phyloP scores from a whole-genome alignment of 2,329 filamentous ascomycete genomes.

The Fusarium odoratissimum region DNA sequence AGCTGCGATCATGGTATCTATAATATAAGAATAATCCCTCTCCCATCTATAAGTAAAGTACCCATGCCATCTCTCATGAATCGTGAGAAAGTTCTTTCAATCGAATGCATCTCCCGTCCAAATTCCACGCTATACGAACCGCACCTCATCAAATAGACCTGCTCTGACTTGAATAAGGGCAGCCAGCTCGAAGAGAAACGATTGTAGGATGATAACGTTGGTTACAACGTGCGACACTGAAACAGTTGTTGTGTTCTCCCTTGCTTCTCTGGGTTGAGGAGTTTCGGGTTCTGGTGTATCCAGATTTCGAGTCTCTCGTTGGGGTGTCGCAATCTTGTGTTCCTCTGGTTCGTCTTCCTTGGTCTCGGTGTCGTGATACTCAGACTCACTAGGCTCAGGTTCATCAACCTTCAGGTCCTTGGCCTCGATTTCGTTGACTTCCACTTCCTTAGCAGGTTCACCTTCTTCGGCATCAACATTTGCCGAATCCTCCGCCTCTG shows the following conservation, averaged over 20 bases:
- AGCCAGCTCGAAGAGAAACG: slow-evolving; percentile 81
- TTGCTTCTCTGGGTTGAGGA: slow-evolving; percentile 29
- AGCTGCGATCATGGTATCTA: slow-evolving; percentile 22
- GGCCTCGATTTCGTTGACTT: not conserved
- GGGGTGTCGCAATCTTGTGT: slow-evolving; percentile 11
- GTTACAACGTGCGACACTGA: slow-evolving; percentile 83
- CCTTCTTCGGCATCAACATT: not conserved
- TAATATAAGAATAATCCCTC: slow-evolving; percentile 17
- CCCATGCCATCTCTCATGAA: slow-evolving; percentile 41
- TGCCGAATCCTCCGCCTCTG: not conserved
- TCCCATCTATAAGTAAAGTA: slow-evolving; percentile 32
- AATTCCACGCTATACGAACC: slow-evolving; percentile 57
- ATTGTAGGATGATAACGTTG: slow-evolving; percentile 82
- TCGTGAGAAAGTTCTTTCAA: slow-evolving; percentile 36
- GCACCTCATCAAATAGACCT: slow-evolving; percentile 80
- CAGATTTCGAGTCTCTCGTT: slow-evolving; percentile 10
- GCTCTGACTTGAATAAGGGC: slow-evolving; percentile 80
- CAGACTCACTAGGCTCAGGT: not conserved
- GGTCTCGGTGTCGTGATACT: not conserved
- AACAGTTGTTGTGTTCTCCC: slow-evolving; percentile 55
- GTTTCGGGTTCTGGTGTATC: slow-evolving; percentile 34
- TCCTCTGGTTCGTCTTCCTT: slow-evolving; percentile 1
- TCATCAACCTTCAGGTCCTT: not conserved
- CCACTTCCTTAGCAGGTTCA: not conserved
- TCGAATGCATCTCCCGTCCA: slow-evolving; percentile 6